Percentiles rank a stretch among this genome's conserved stretches.
phyloP scores from a whole-genome alignment of 163 green algal genomes.

The Botryococcus braunii region DNA sequence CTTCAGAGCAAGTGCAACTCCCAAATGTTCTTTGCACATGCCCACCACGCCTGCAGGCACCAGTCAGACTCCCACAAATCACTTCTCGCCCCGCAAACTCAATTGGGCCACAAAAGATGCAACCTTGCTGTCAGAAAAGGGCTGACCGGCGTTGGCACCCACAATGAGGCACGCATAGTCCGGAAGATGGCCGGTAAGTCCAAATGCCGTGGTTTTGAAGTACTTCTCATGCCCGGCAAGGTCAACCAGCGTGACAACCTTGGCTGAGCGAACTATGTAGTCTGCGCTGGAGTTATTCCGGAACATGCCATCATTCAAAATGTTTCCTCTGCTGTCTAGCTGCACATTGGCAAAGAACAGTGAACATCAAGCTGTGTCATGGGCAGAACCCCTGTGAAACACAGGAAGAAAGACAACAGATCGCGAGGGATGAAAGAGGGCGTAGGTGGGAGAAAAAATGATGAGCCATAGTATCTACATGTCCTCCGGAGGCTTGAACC shows the following conservation, averaged over 20 bases:
- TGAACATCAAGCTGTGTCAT: not conserved
- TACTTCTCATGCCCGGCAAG: constrained; percentile 86
- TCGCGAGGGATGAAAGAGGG: not conserved
- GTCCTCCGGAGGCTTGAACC: no score
- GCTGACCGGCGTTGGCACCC: constrained; percentile 64
- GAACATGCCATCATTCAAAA: constrained; percentile 78
- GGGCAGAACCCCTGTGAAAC: not conserved
- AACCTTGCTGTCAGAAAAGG: not conserved
- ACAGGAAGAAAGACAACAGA: not conserved
- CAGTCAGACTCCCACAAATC: not conserved
- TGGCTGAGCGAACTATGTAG: constrained; percentile 61
- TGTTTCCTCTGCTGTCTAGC: constrained; percentile 56
- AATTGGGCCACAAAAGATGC: not conserved
- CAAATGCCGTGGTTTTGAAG: constrained; percentile 82
- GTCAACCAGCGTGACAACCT: constrained; percentile 82
- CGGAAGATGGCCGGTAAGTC: constrained; percentile 74
- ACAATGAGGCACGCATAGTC: constrained; percentile 86
- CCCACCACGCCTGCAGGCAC: constrained; percentile 41
- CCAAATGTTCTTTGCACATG: constrained; percentile 88
- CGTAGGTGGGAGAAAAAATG: no score
- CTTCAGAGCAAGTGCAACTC: constrained; percentile 82
- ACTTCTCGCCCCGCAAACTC: not conserved
- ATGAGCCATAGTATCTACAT: no score
- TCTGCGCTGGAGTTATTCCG: constrained; percentile 58
- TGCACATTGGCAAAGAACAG: constrained; percentile 28